These are phyloP conservation scores for Heterococcus sp. DNA, from an alignment of 108 stramenopile genomes.

Conservation along the genomic window DNA sequence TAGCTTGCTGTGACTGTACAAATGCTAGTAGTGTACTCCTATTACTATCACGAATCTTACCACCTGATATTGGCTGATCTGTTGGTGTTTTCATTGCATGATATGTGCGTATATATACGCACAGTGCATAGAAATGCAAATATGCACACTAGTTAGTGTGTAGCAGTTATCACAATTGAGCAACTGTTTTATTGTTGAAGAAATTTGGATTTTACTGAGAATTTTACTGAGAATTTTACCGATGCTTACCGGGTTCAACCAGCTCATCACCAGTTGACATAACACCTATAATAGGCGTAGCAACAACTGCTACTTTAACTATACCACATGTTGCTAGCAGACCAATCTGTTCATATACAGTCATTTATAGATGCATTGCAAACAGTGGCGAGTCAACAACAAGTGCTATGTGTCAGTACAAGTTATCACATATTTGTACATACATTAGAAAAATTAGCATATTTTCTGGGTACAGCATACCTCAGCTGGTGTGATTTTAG, in stretches of 20 bases:
- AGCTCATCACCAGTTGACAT: slow-evolving; percentile 81
- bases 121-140: neutral
- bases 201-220: too few relatives aligned
- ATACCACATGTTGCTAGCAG: slow-evolving; percentile 47
- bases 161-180: too few relatives aligned
- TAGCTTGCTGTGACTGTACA: neutral
- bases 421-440: neutral
- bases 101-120: neutral
- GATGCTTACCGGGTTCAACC: slow-evolving; percentile 25
- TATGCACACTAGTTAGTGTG: neutral
- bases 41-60: slow-evolving; percentile 81
- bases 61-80: neutral
- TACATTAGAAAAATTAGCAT: neutral
- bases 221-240: too few relatives aligned
- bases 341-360: slow-evolving; percentile 18
- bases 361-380: neutral
- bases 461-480: neutral
- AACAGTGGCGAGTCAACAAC: neutral
- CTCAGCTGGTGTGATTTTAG: slow-evolving; percentile 26
- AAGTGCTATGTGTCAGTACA: neutral
- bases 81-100: neutral
- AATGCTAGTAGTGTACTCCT: slow-evolving; percentile 72
- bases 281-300: slow-evolving; percentile 52
- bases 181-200: too few relatives aligned
- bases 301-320: slow-evolving; percentile 1